phyloP scores from a whole-genome alignment of 208 protist species.

The Trypanosoma lewisi region DNA sequence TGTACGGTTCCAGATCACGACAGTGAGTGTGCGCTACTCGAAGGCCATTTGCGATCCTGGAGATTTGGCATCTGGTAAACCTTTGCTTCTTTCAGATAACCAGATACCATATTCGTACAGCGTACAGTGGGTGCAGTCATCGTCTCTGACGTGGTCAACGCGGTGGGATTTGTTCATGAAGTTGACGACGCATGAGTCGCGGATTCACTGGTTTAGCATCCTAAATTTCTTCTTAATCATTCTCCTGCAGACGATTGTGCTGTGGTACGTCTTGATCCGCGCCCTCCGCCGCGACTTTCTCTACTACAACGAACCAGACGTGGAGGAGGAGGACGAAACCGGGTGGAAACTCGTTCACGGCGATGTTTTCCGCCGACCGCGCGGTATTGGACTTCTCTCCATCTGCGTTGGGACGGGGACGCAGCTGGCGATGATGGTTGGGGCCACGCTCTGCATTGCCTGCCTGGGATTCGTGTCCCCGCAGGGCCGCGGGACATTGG shows the following conservation, averaged over 20 bases:
- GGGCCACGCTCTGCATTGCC: conserved; percentile 66
- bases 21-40: conserved; percentile 29
- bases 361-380: conserved; percentile 93
- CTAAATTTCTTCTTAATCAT: conserved; percentile 95
- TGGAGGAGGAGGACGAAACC: conserved; percentile 80
- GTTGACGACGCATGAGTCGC: conserved; percentile 36
- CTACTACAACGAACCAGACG: conserved; percentile 81
- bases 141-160: conserved; percentile 85
- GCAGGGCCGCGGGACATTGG: conserved; percentile 81
- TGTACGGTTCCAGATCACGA: conserved; percentile 33
- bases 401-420: conserved; percentile 84
- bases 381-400: conserved; percentile 69
- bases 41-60: background rate
- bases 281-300: conserved; percentile 91
- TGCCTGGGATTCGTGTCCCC: conserved; percentile 91
- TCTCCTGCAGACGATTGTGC: conserved; percentile 89
- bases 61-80: background rate
- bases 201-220: conserved; percentile 95
- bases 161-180: conserved; percentile 94
- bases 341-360: conserved; percentile 94
- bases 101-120: conserved; percentile 59
- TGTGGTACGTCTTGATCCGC: conserved; percentile 95
- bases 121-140: conserved; percentile 43
- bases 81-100: conserved; percentile 2
- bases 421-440: conserved; percentile 83